Base-by-base conservation (phyloP, 805 yeast species). In the Wickerhamiella qilinensis region DNA sequence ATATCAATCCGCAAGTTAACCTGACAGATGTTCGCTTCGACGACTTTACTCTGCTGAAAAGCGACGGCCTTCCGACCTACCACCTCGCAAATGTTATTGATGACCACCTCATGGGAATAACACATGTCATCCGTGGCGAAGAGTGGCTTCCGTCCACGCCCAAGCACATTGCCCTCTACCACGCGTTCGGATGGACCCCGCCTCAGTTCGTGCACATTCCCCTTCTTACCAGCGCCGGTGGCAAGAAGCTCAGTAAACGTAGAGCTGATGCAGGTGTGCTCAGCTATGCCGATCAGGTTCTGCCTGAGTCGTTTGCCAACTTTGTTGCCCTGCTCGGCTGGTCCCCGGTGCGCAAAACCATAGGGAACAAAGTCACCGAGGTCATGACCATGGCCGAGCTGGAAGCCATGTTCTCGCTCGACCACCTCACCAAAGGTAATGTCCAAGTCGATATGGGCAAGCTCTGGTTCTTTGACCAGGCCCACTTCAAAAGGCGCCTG, bases 141-240 rank as follows among this genome's bases (percentile, higher is more conserved):
- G 98, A 91, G 56, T 91, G 99, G 98, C 61, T 91, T 9, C 80
- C 94, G 1, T 83, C 97, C 0, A 91, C 98, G 0, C 94, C 96
- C 2, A 88, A 86, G 50, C 98, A 91, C 52, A 67, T 85, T 34
- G 88, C 94, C 0, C 56, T 91, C 37, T 93, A 91, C 54, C 49
- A 68, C 15, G 93, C 95, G 0, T 77, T 88, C 53, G 83, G 81
- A 0, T 88, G 96, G 96, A 46, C 51, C 0, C 73, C 79, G 1
- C 98, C 99, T 0, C 51, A 65, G 16, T 91, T 73, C 54, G 67
- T 80, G n/a, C 99, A 91, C 54, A 79, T 91, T 36, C 98, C 99
- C 0, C 60, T 91, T 29, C 58, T 91, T 39, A 85, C 95, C 0
- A 73, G 83, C 3, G 64, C 59, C 3, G 62, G 58, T 33, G 64